Evolutionary conservation across 2,329 filamentous ascomycete genomes (phyloP).

Genomic region (Ascochyta clinopodiicola): DNA sequence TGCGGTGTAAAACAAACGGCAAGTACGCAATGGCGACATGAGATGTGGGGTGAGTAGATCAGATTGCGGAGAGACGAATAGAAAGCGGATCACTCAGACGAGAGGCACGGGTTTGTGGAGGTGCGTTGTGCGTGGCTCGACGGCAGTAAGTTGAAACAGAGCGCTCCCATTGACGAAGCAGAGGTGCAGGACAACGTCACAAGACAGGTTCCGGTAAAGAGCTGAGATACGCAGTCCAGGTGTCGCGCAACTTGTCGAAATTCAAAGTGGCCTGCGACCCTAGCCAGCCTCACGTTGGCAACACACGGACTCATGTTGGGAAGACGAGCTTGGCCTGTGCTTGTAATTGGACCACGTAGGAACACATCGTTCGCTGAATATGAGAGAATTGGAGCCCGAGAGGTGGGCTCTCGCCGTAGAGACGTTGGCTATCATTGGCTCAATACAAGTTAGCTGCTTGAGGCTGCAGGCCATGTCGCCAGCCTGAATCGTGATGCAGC

Average conservation of each 20-base stretch:
- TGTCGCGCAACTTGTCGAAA: slow-evolving; percentile 35
- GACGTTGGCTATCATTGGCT: slow-evolving; percentile 34
- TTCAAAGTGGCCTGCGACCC: slow-evolving; percentile 39
- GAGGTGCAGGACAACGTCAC: slow-evolving; percentile 43
- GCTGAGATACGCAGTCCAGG: slow-evolving; percentile 26
- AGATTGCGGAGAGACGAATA: slow-evolving; percentile 46
- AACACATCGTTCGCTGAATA: slow-evolving; percentile 33
- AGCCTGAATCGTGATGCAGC: slow-evolving; percentile 35
- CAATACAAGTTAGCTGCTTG: slow-evolving; percentile 36
- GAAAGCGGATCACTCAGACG: slow-evolving; percentile 32
- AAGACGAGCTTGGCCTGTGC: slow-evolving; percentile 34
- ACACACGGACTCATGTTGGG: slow-evolving; percentile 32
- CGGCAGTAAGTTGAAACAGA: slow-evolving; percentile 31
- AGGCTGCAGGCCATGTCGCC: slow-evolving; percentile 26
- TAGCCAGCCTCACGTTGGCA: slow-evolving; percentile 43
- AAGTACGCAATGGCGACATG: slow-evolving; percentile 43
- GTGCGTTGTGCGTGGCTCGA: slow-evolving; percentile 40
- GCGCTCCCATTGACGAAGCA: slow-evolving; percentile 35
- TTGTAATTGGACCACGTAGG: slow-evolving; percentile 48
- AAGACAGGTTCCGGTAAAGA: slow-evolving; percentile 33
- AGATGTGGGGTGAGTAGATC: slow-evolving; percentile 44
- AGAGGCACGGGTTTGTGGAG: slow-evolving; percentile 36
- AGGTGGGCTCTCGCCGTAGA: slow-evolving; percentile 34
- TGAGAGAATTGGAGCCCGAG: slow-evolving; percentile 38
- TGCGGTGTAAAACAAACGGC: slow-evolving; percentile 34